Conservation (phyloP, 169 alveolate species). For the Babesia ovis region DNA sequence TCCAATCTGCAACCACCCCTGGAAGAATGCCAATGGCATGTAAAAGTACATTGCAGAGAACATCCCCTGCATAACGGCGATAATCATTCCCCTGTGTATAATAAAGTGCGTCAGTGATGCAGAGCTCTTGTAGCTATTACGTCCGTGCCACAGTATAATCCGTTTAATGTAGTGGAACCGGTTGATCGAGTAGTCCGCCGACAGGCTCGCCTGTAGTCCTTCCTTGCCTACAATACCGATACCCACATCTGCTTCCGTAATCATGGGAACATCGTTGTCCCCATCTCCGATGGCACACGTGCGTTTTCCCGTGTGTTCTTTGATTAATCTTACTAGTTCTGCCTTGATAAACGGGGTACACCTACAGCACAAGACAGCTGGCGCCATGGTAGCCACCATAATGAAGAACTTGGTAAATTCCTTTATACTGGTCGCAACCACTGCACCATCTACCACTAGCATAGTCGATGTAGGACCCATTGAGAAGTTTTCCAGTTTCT, state of each 20-base stretch:
- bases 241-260: conserved; percentile 92
- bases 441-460: conserved; percentile 86
- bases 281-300: conserved; percentile 98
- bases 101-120: conserved; percentile 92
- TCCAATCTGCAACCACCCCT: conserved; percentile 97
- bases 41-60: conserved; percentile 89
- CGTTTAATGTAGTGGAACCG: conserved; percentile 90
- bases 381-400: conserved; percentile 85
- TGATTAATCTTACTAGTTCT: conserved; percentile 85
- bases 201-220: conserved; percentile 95
- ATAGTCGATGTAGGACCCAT: conserved; percentile 72
- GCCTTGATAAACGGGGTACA: conserved; percentile 99
- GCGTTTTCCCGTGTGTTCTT: conserved; percentile 75
- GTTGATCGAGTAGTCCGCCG: conserved; percentile 94
- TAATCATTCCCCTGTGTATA: conserved; percentile 94
- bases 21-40: conserved; percentile 94
- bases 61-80: conserved; percentile 91
- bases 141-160: conserved; percentile 96
- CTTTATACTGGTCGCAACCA: conserved; percentile 75
- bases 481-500: conserved; percentile 66
- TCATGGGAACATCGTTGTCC: conserved; percentile 99
- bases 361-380: conserved; percentile 94
- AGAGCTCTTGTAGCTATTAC: conserved; percentile 92
- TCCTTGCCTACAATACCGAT: conserved; percentile 96
- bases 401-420: conserved; percentile 80